These are phyloP conservation scores for Aspergillus bridgeri DNA, from an alignment of 495 filamentous ascomycete genomes.

Conservation along the genomic window DNA sequence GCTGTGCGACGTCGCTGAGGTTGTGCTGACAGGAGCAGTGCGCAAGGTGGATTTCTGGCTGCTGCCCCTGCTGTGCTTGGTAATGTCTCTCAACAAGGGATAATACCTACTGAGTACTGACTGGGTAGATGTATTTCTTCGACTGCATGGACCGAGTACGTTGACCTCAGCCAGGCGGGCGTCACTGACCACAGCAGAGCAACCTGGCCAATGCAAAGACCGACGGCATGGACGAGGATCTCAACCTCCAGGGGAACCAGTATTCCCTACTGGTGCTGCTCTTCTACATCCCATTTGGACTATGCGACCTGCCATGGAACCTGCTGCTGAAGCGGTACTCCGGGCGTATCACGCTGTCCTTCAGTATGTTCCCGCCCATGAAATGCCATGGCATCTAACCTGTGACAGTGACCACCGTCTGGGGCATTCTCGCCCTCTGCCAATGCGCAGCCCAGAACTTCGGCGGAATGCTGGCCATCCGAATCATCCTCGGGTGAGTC, in stretches of 20 bases:
- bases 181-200: constrained; percentile 28
- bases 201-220: constrained; percentile 66
- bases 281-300: constrained; percentile 72
- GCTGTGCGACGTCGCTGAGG: neutral
- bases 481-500: constrained; percentile 32
- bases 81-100: constrained; percentile 9
- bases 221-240: constrained; percentile 47
- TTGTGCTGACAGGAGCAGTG: constrained; percentile 7
- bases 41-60: constrained; percentile 31
- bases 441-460: constrained; percentile 51
- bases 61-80: constrained; percentile 32
- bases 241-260: constrained; percentile 54
- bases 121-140: constrained; percentile 53
- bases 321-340: constrained; percentile 55
- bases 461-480: constrained; percentile 46
- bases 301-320: constrained; percentile 59
- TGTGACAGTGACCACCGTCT: constrained; percentile 48
- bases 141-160: constrained; percentile 59
- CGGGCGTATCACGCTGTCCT: constrained; percentile 44
- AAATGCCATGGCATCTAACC: constrained; percentile 17
- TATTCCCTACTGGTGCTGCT: constrained; percentile 67
- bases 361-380: constrained; percentile 31
- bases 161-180: neutral
- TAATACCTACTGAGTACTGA: no score
- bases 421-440: constrained; percentile 37